These are phyloP conservation scores for Diospyros lotus DNA, from an alignment of 148 eudicot genomes.

Conservation along the genomic window DNA sequence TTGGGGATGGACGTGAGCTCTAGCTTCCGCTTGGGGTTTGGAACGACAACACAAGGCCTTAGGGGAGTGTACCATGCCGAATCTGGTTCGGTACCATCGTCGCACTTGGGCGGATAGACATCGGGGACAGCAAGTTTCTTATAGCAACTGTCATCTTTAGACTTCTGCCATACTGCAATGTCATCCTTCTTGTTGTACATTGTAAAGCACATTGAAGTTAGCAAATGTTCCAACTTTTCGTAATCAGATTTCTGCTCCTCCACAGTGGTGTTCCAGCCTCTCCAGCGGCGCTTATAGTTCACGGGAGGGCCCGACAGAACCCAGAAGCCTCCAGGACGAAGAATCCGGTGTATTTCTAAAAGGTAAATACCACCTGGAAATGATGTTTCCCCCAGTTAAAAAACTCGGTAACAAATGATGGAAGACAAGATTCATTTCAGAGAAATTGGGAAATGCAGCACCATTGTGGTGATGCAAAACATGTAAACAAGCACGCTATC, in stretches of 20 bases:
- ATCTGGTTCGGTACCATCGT: constrained; percentile 88
- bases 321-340: constrained; percentile 97
- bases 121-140: constrained; percentile 55
- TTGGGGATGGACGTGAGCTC: constrained; percentile 47
- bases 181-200: constrained; percentile 66
- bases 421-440: not conserved
- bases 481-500: too few relatives aligned
- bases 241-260: constrained; percentile 72
- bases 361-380: constrained; percentile 84
- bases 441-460: not conserved
- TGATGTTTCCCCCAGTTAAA: not conserved
- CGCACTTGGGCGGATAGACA: constrained; percentile 73
- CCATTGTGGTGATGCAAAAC: too few relatives aligned
- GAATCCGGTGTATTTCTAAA: constrained; percentile 83
- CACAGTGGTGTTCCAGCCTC: constrained; percentile 87
- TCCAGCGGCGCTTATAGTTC: constrained; percentile 73
- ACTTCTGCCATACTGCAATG: constrained; percentile 89
- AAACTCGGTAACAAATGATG: not conserved
- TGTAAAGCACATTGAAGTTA: constrained; percentile 79
- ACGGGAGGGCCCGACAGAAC: constrained; percentile 96
- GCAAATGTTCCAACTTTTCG: constrained; percentile 60
- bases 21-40: constrained; percentile 49
- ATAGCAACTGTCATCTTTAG: constrained; percentile 59
- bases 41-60: constrained; percentile 71
- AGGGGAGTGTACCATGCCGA: constrained; percentile 98